Base-by-base conservation (phyloP, 2,329 filamentous ascomycete genomes). In the Claviceps purpurea region DNA sequence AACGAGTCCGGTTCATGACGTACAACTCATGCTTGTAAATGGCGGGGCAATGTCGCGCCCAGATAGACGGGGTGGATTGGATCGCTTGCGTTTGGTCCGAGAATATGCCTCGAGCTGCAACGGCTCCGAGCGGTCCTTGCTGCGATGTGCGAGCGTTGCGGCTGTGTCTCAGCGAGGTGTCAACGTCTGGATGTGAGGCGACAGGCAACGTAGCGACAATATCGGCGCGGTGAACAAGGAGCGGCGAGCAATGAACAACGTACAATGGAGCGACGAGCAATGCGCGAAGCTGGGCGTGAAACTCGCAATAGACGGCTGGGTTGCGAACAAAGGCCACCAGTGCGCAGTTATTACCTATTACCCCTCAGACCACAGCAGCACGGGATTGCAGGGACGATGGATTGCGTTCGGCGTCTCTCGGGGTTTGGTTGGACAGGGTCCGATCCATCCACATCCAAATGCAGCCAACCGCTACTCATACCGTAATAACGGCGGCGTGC, bases 1-100 rank as follows among this genome's bases (percentile, higher is more conserved):
- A 22, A 16, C 40, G 40, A 34, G 8, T n/a, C 10, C 30, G 24
- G 16, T 46, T 50, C 24, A 52, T 59, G 57, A 65, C 63, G 62
- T 61, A 65, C 63, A 61, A 55, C 62, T 64, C 63, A 65, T 65
- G 55, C 58, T 57, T 55, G 52, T 48, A 51, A 55, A 58, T 62
- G 62, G 60, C 58, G 59, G 60, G 60, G 60, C 61, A 60, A 44
- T 56, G 43, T 52, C 52, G 52, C 48, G 44, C 22, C 38, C 38
- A 26, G 47, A 7, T n/a, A 18, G 47, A 20, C 5, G 16, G 30
- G 18, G 22, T 22, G 45, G 2, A n/a, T 30, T n/a, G 34, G 18
- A 34, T 37, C 18, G 46, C 18, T 13, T 11, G 16, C 3, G 38
- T 48, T 37, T 47, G 22, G 24, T 37, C 40, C 47, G n/a, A n/a